Evolutionary conservation across 2,329 filamentous ascomycete species (phyloP).

Genomic region (Annulohypoxylon truncatum): DNA sequence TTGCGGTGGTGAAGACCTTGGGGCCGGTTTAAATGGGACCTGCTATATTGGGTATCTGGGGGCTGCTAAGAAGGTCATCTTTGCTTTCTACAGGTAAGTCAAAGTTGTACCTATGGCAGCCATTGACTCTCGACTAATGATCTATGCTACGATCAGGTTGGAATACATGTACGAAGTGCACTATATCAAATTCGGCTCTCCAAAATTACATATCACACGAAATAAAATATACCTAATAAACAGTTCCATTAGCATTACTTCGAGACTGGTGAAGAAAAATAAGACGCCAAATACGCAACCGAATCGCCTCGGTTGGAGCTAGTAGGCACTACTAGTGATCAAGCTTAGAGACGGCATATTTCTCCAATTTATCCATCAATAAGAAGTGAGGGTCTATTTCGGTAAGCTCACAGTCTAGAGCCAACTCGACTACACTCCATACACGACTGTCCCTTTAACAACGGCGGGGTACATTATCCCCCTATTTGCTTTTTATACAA

Average conservation of each 20-base stretch:
- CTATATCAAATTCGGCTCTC: no score
- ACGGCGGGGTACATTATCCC: not conserved
- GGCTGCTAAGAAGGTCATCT: not conserved
- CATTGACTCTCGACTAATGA: not conserved
- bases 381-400: constrained; percentile 27
- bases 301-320: constrained; percentile 10
- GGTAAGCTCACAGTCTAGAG: constrained; percentile 1
- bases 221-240: not conserved
- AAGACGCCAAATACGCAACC: not conserved
- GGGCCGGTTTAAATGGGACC: constrained; percentile 29
- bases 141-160: not conserved
- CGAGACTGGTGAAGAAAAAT: not conserved
- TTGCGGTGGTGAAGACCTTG: constrained; percentile 46
- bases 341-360: constrained; percentile 18
- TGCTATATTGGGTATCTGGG: not conserved
- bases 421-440: not conserved
- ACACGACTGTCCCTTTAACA: constrained; percentile 18
- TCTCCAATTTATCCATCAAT: constrained; percentile 51
- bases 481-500: constrained; percentile 2
- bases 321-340: not conserved
- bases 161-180: no score
- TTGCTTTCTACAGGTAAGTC: not conserved
- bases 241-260: not conserved
- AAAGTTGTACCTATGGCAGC: not conserved
- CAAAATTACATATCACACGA: no score